Evolutionary conservation across 352 stramenopile genomes (phyloP), one percentile per base, ranked within the genome.

Genomic region (Phytophthora pluvialis): DNA sequence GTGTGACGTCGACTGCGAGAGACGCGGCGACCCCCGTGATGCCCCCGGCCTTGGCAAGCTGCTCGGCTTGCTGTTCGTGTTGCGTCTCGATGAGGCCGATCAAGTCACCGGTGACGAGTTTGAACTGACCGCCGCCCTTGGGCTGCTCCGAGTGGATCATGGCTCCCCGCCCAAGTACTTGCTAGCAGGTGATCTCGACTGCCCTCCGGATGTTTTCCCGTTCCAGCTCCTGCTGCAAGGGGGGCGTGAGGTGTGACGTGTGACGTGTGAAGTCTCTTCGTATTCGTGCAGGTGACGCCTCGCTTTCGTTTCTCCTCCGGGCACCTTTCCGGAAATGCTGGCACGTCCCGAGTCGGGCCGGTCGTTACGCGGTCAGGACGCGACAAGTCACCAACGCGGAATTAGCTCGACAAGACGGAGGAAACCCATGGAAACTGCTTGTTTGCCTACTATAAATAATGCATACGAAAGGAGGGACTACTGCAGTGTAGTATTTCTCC

Each of bases 21-120:
- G 75, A 51, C 2, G 60, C 36, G 6, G 84, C 80, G 40, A 93
- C 77, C 11, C 84, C 84, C 25, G 72, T 77, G 55, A 93, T 77
- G 32, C 79, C 73, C 9, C 80, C 84, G 15, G 87, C 70, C 28
- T 71, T 79, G 39, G 66, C 72, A 11, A 93, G 70, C 38, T 89
- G 72, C n/a, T 78, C 75, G 2, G 72, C 74, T 48, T 87, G 76
- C 5, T 81, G 55, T 53, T 93, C 84, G 33, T 83, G 78, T 32
- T 76, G 69, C n/a, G 80, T 90, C 60, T 93, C 80, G 28, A 93
- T 81, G 38, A 93, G 79, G 9, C 75, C 72, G 46, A 93, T 89
- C 38, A 93, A 62, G 60, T 93, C 81, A 6, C 67, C 64, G 4
- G 70, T 75, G 16, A 78, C 60, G 36, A 90, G 61, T 44, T 78